Evolutionary conservation across 345 rosid genomes (phyloP), one percentile per base, ranked within the genome.

Genomic region (Mallotus nudiflorus): DNA sequence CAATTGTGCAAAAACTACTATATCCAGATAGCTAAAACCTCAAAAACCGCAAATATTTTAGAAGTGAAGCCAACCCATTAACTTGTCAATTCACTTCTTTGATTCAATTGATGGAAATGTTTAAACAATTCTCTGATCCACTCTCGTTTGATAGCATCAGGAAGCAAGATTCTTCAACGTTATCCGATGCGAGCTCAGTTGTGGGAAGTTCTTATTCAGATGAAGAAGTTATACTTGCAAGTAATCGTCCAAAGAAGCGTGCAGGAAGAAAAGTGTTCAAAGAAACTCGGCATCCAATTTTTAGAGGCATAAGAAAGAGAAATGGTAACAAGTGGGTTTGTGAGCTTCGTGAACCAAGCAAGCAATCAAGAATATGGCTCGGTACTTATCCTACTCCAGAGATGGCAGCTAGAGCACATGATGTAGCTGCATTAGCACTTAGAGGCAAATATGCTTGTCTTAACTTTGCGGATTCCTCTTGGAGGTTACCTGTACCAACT

Each of bases 381-480:
- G 96, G 96, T 0, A 90, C 96, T 3, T 90, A 88, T 55, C 89
- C 93, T 0, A 85, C 88, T 0, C 82, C 96, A 0, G 93, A 90
- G 53, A 88, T 88, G 96, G 96, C 96, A 0, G 96, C 93, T 0
- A 75, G 90, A 54, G 96, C 96, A 0, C 96, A 90, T 50, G 96
- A 90, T 71, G 93, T 90, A 0, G 96, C 96, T 0, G 96, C 85
- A 7, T 65, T 90, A 51, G 85, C 91, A 0, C 72, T 90, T 13
- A 83, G 87, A 61, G 91, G 96, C 13, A 85, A 84, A 51, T 73
- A 83, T 9, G 90, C 89, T 11, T 88, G 93, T 79, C 86, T 90
- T 35, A 90, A 90, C 71, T 90, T 88, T 61, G 86, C 90, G 0
- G 96, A 90, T 75, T 90, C 96, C 0, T 69, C 76, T 1, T 88